Conservation (phyloP, 1,139 yeast genomes). For the Casaregolazyma lundiana region DNA sequence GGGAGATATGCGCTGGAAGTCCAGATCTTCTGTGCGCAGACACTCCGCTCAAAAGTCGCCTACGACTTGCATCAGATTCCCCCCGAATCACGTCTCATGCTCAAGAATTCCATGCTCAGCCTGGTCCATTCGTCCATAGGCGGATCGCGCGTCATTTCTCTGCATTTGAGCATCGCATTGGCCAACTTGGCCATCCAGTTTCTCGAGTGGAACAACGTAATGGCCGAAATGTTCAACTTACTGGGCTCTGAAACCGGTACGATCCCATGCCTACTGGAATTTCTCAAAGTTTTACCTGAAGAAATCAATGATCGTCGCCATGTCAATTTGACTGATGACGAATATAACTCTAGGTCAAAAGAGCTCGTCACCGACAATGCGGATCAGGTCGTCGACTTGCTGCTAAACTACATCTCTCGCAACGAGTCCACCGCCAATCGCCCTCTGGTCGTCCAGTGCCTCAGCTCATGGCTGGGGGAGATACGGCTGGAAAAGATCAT, state of each 20-base stretch:
- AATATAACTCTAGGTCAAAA: slow-evolving; percentile 59
- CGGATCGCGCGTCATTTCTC: slow-evolving; percentile 55
- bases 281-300: slow-evolving; percentile 84
- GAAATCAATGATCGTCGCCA: slow-evolving; percentile 76
- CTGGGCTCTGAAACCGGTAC: slow-evolving; percentile 39
- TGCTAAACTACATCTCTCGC: slow-evolving; percentile 40
- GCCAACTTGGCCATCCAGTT: slow-evolving; percentile 80
- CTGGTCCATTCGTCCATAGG: slow-evolving; percentile 45
- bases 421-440: slow-evolving; percentile 33
- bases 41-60: slow-evolving; percentile 67
- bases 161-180: slow-evolving; percentile 75
- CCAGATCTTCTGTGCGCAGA: slow-evolving; percentile 84
- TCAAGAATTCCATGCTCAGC: slow-evolving; percentile 60
- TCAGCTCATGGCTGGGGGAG: slow-evolving; percentile 88
- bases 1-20: slow-evolving; percentile 35
- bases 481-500: slow-evolving; percentile 66
- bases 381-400: slow-evolving; percentile 57
- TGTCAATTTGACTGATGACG: slow-evolving; percentile 77
- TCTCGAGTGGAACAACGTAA: slow-evolving; percentile 65
- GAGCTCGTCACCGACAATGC: slow-evolving; percentile 65
- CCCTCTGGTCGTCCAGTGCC: slow-evolving; percentile 59
- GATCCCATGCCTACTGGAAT: slow-evolving; percentile 57
- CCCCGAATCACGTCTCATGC: slow-evolving; percentile 42
- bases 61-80: slow-evolving; percentile 82
- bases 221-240: slow-evolving; percentile 58